Base-by-base conservation (phyloP, 192 early-diverging fungal genomes). In the Chytriomyces hyalinus region DNA sequence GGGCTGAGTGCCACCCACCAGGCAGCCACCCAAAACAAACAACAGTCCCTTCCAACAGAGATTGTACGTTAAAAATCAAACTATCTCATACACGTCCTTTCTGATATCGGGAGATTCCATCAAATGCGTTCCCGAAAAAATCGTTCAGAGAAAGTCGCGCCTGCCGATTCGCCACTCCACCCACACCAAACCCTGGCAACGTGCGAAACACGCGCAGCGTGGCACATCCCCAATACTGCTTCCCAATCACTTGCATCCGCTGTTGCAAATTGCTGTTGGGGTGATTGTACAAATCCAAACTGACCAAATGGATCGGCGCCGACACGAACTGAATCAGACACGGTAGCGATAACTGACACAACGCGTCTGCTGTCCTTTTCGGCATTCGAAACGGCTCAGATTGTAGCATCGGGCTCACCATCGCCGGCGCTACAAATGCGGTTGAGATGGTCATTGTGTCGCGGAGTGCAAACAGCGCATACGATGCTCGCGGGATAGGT, bases 121-220 rank as follows among this genome's bases (percentile, higher is more conserved):
- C 36, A 36, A 36, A 36, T 36, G 36, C 36, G 36, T 36, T 36
- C 36, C 36, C 36, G 36, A 36, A 36, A 36, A 36, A 59, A n/a
- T 59, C 15, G 6, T 59, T 15, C 57, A 59, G 20, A 59, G 57
- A n/a, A 20, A n/a, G 57, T 15, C 20, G 57, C 20, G 57, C 11
- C 51, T 71, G 48, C 8, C 11, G 9, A 36, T 86, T 86, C 8
- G 74, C 78, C 11, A 87, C 81, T 17, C 83, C 85, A 26, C 82
- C 83, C 20, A 87, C 79, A 5, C 83, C 83, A 80, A 80, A 87
- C 67, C 81, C 85, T 5, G 85, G 84, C 61, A 87, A 81, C 61
- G 83, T 87, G 46, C 85, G 72, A 20, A 49, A 79, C 24, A 80
- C 67, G 9, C 83, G 13, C 43, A 65, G 75, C 17, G 45, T 11